Evolutionary conservation across 768 basidiomycete genomes (phyloP), one percentile per base, ranked within the genome.

Genomic region (Tulasnella sp.): DNA sequence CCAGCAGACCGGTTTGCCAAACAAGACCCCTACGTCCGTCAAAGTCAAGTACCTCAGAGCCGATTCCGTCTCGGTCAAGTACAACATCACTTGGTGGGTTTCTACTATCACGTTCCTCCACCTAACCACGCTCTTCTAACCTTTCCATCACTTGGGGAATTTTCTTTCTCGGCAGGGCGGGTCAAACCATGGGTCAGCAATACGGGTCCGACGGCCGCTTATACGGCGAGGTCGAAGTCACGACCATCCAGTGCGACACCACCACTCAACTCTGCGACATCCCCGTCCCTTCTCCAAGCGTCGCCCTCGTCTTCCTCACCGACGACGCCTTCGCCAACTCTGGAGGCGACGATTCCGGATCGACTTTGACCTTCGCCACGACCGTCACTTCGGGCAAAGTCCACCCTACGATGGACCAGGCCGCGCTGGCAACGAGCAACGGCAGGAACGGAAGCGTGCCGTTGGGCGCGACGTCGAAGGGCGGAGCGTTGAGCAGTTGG

Each of bases 241-340:
- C 75, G 14, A 81, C 81, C 34, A 54, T 81, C 31, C n/a, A 81
- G n/a, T 81, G 81, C 80, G 69, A 74, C 41, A 18, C 64, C 22
- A 37, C 16, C 3, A 24, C 44, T 31, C 24, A 24, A 7, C 34
- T 28, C 41, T 78, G 77, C 77, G 11, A 28, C 24, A 64, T 81
- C 37, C 69, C 69, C 37, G 73, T 81, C 9, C 69, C 41, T 0
- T 72, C 81, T 4, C 81, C 81, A 24, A 44, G 31, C 41, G 81
- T 54, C 44, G 81, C 81, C 14, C 80, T 81, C 48, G 81, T 81
- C 46, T 81, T 81, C 80, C 72, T 81, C 40, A 75, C 72, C 37
- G 79, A 80, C 42, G 73, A 75, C 22, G 79, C 74, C 24, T 31
- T 54, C n/a, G 40, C 42, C 20, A 78, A 60, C 37, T 80, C 80